These are phyloP conservation scores for Debaryomyces nepalensis DNA, from an alignment of 1,139 yeast genomes.

Conservation along the genomic window DNA sequence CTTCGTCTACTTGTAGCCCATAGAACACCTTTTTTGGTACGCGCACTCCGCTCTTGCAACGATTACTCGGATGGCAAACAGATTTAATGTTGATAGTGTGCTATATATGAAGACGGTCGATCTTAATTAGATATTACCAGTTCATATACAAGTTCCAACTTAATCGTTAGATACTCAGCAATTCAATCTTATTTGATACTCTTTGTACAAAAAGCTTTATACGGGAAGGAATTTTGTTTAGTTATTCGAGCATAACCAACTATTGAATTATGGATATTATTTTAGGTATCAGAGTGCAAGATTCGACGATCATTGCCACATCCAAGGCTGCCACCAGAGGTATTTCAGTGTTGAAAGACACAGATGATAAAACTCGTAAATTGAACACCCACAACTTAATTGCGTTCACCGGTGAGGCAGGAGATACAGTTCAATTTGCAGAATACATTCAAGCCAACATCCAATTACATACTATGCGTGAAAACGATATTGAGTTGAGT, in stretches of 20 bases:
- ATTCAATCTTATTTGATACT: background rate
- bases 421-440: conserved; percentile 97
- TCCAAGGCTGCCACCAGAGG: conserved; percentile 95
- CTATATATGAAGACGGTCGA: background rate
- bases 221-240: background rate
- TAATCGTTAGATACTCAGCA: conserved; percentile 1
- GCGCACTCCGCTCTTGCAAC: conserved; percentile 10
- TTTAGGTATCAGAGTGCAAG: conserved; percentile 82
- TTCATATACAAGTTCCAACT: background rate
- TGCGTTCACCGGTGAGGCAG: conserved; percentile 95
- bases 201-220: background rate
- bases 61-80: conserved; percentile 15
- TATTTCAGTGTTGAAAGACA: conserved; percentile 81
- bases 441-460: conserved; percentile 93
- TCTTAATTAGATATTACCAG: conserved; percentile 2
- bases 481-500: conserved; percentile 73
- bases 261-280: conserved; percentile 73
- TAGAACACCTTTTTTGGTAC: conserved; percentile 2
- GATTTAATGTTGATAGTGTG: conserved; percentile 1
- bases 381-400: conserved; percentile 79
- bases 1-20: background rate
- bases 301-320: conserved; percentile 84
- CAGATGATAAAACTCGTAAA: conserved; percentile 85
- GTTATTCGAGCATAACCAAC: background rate
- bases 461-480: conserved; percentile 86